A percentile compares a stretch with the other conserved stretches of the same genome.
phyloP scores from a whole-genome alignment of 257 asterid species.

The Lithospermum erythrorhizon region DNA sequence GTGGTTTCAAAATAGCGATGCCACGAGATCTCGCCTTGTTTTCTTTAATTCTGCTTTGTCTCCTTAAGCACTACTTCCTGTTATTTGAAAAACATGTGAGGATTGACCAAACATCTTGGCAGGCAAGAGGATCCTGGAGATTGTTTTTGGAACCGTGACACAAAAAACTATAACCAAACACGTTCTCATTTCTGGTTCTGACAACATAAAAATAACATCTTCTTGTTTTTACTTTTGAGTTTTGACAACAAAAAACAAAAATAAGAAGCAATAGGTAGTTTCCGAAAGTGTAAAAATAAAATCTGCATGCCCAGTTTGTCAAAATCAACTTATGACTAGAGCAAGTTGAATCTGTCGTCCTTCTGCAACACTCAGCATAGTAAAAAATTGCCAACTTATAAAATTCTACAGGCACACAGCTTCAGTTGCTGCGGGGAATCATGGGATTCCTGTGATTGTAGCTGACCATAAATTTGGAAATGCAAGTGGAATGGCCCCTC shows the following conservation, averaged over 20 bases:
- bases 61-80: not conserved
- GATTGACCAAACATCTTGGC: not conserved
- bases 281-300: not conserved
- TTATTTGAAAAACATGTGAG: not conserved
- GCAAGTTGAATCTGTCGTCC: not conserved
- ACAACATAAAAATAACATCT: no score
- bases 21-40: no score
- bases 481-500: constrained; percentile 99
- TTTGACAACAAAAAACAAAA: no score
- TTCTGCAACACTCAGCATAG: not conserved
- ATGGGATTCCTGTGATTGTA: constrained; percentile 81
- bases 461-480: constrained; percentile 87
- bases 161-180: no score
- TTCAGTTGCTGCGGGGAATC: constrained; percentile 91
- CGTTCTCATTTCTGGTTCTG: no score
- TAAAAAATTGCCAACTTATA: constrained; percentile 6
- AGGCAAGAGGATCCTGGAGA: not conserved
- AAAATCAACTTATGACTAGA: not conserved
- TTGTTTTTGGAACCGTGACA: no score
- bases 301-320: not conserved
- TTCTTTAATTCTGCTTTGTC: no score
- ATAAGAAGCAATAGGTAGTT: no score
- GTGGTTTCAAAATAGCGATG: not conserved
- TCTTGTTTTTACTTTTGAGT: no score
- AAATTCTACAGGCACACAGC: constrained; percentile 72